These are phyloP conservation scores for Vinca minor DNA, from an alignment of 257 asterid genomes.

Conservation along the genomic window DNA sequence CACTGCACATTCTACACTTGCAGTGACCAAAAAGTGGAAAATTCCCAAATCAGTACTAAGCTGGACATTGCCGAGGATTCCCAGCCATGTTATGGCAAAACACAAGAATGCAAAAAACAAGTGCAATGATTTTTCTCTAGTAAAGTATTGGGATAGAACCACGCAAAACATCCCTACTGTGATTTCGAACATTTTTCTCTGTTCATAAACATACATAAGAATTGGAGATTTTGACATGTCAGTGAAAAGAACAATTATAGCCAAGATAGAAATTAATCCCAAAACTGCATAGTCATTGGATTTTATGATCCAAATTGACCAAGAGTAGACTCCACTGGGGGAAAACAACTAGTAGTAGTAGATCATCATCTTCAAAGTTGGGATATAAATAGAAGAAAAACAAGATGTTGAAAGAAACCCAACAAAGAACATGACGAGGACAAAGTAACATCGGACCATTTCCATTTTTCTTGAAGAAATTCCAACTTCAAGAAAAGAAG, in stretches of 20 bases:
- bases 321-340: neutral
- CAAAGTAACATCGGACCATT: neutral
- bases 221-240: neutral
- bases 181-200: conserved; percentile 10
- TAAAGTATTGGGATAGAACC: too few relatives aligned
- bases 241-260: neutral
- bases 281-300: neutral
- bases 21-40: too few relatives aligned
- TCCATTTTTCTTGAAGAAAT: neutral
- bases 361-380: neutral
- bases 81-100: too few relatives aligned
- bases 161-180: too few relatives aligned
- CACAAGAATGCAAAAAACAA: too few relatives aligned
- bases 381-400: neutral
- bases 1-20: too few relatives aligned
- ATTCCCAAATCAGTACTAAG: conserved; percentile 99
- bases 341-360: too few relatives aligned
- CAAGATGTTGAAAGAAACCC: neutral
- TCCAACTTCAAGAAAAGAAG: neutral
- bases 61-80: conserved; percentile 75
- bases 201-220: neutral
- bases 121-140: too few relatives aligned
- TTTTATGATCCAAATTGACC: neutral
- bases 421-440: neutral
- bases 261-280: neutral